Evolutionary conservation across 2,329 filamentous ascomycete genomes (phyloP).

Genomic region (Diaporthe sp.): DNA sequence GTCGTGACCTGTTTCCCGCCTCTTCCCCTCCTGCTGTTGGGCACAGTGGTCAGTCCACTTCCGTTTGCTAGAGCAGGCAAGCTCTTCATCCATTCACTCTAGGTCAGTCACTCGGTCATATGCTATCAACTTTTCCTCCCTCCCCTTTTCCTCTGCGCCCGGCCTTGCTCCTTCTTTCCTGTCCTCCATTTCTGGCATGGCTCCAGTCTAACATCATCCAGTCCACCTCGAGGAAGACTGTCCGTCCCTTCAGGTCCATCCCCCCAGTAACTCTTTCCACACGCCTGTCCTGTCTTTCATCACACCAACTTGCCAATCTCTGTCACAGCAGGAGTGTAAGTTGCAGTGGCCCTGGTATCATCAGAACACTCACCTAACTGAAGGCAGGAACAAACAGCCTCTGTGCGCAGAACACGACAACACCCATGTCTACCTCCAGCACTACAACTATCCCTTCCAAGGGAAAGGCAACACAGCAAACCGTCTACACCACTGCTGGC

Average conservation of each 20-base stretch:
- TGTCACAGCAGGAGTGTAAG: constrained; percentile 22
- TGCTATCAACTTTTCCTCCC: neutral
- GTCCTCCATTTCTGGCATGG: neutral
- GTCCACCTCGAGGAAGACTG: neutral
- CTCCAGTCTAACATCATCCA: neutral
- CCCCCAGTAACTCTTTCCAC: constrained; percentile 1
- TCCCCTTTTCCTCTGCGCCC: neutral
- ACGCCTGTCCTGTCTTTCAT: neutral
- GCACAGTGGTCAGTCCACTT: neutral
- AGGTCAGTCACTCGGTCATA: constrained; percentile 9
- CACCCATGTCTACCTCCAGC: constrained; percentile 38
- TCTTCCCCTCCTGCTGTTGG: no score
- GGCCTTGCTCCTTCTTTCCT: neutral
- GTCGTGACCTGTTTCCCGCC: neutral
- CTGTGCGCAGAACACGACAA: neutral
- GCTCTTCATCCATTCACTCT: constrained; percentile 1
- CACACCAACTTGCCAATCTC: neutral
- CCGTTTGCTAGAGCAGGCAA: neutral
- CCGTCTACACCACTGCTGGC: constrained; percentile 68
- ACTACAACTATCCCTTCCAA: constrained; percentile 34
- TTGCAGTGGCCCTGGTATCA: neutral
- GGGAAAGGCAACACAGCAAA: constrained; percentile 46
- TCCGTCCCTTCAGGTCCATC: neutral
- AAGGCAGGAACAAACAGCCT: neutral
- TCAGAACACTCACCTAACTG: neutral